Base-by-base conservation (phyloP, 768 basidiomycete genomes). In the Pulveroboletus frians region DNA sequence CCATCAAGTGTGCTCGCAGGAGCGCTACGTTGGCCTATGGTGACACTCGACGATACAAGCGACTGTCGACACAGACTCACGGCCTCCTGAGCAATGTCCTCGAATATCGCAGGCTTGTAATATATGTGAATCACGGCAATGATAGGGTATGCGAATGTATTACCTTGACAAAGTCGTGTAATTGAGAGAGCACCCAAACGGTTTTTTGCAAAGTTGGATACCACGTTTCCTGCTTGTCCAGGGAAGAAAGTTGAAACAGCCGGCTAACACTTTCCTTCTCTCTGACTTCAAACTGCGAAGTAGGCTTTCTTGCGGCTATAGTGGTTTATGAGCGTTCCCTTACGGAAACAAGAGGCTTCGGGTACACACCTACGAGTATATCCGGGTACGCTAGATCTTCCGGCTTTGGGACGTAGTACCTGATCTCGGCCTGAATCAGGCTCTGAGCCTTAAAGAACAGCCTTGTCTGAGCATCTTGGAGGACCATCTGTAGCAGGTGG, bases 361-460 rank as follows among this genome's bases (percentile, higher is more conserved):
- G 23, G 40, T 10, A 73, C 83, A 54, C 47, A 88, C 88, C 77
- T 40, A 81, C 70, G 14, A 97, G 76, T 56, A 87, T 87, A 44
- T 83, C 84, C 18, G 94, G 93, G 70, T 93, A 98, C 13, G 83
- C 81, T 40, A 98, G 69, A 64, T 97, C 94, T 54, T 83, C 86
- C 3, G 75, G 68, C 53, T 81, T 86, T 0, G 92, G 84, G 1
- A 76, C 75, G 65, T 87, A 97, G 59, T 89, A 84, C 54, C 85
- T 74, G 31, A 98, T 91, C 44, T 97, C 95, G 29, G 80, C 78
- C 61, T 93, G 88, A 29, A 99, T 82, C 39, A 96, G 77, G 2
- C 90, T 80, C 68, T 98, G 94, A 6, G 94, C 94, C 64, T 96
- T 88, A 78, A 98, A 98, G 59, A 97, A 92, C 39, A 98, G 67